A percentile compares a stretch with the other conserved stretches of the same genome.
Evolutionary conservation across 352 stramenopile genomes (phyloP).

Genomic region (Pilasporangium apinafurcum): DNA sequence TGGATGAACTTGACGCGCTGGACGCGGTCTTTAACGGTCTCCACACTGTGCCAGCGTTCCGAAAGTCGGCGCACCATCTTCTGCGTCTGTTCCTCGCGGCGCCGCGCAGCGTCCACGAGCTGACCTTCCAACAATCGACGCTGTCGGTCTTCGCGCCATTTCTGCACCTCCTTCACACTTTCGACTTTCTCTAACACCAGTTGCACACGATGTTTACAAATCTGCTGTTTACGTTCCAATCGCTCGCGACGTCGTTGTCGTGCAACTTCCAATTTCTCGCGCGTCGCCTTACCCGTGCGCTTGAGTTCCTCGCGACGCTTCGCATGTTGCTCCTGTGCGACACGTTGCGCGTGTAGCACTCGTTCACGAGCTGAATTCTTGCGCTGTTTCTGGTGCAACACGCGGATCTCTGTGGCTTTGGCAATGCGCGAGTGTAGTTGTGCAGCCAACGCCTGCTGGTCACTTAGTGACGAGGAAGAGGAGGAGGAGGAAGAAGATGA

Average conservation of each 20-base stretch:
- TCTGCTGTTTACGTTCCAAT: slow-evolving; percentile 31
- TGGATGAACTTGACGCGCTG: slow-evolving; percentile 66
- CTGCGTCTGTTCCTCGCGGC: slow-evolving; percentile 47
- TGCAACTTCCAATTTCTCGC: slow-evolving; percentile 42
- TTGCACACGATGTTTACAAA: slow-evolving; percentile 36
- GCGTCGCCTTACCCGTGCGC: slow-evolving; percentile 20
- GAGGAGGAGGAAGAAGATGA: no score
- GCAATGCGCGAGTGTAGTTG: slow-evolving; percentile 40
- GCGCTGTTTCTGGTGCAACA: slow-evolving; percentile 29
- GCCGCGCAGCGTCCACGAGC: slow-evolving; percentile 34
- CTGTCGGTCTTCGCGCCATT: slow-evolving; percentile 23
- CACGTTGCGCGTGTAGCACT: slow-evolving; percentile 48
- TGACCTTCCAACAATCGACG: slow-evolving; percentile 33
- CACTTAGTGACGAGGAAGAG: not conserved
- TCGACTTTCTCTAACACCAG: slow-evolving; percentile 50
- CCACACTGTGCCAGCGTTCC: slow-evolving; percentile 61
- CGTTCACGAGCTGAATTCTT: slow-evolving; percentile 31
- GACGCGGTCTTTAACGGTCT: slow-evolving; percentile 57
- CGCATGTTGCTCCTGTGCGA: slow-evolving; percentile 39
- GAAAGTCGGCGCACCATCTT: slow-evolving; percentile 40
- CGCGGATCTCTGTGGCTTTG: slow-evolving; percentile 41
- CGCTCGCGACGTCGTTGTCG: slow-evolving; percentile 32
- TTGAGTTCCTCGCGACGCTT: slow-evolving; percentile 37
- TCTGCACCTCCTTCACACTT: slow-evolving; percentile 33
- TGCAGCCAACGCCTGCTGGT: slow-evolving; percentile 9